phyloP scores from a whole-genome alignment of 345 rosid genomes.

The Heritiera littoralis region DNA sequence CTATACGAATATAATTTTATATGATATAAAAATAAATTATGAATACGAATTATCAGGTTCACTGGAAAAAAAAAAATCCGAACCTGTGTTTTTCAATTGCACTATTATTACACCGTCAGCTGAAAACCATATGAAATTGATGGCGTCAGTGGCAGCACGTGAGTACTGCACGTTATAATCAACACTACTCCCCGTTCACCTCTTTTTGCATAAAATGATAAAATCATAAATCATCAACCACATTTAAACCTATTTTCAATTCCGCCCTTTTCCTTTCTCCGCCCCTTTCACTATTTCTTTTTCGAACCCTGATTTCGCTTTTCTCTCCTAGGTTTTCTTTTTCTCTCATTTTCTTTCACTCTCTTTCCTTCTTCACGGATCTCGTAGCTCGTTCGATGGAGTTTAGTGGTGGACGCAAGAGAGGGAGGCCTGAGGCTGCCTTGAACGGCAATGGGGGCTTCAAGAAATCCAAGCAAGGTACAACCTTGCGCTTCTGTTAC shows the following conservation, averaged over 20 bases:
- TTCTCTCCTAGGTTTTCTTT: neutral
- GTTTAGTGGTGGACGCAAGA: slow-evolving; percentile 45
- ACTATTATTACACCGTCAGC: no score
- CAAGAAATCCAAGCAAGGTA: slow-evolving; percentile 66
- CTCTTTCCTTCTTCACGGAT: slow-evolving; percentile 12
- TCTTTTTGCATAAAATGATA: neutral
- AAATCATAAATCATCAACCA: neutral
- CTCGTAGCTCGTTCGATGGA: slow-evolving; percentile 39
- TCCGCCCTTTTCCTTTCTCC: neutral
- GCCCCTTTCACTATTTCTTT: neutral
- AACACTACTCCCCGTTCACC: no score
- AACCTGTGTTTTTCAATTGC: no score
- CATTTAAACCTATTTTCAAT: slow-evolving; percentile 16
- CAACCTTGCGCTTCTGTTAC: neutral
- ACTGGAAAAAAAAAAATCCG: no score
- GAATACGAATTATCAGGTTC: no score
- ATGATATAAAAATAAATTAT: no score
- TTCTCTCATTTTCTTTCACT: neutral
- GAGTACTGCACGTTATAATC: neutral
- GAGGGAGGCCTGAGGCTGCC: slow-evolving; percentile 49
- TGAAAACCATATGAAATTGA: no score
- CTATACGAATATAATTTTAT: no score
- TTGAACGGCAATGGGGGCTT: slow-evolving; percentile 52
- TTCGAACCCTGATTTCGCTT: neutral
- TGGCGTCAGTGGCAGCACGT: neutral